Base-by-base conservation (phyloP, 1,284 basidiomycete species). In the Papiliotrema fonsecae region DNA sequence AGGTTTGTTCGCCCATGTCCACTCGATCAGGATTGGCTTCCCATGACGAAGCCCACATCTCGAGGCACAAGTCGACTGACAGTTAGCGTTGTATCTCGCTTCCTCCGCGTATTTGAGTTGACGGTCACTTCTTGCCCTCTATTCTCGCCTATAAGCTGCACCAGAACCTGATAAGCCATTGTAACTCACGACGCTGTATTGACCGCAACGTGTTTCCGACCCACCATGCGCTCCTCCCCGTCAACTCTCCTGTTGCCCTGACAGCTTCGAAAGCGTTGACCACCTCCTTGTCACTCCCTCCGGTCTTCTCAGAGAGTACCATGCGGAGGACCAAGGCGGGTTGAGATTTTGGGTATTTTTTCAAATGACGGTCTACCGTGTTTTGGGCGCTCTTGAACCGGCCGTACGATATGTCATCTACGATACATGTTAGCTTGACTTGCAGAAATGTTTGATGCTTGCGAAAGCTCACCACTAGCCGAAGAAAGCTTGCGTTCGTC, bases 291-390 rank as follows among this genome's bases (percentile, higher is more conserved):
- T 50, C 45, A 7, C 45, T 27, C 2, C n/a, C 36, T 1, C 55
- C 52, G 5, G 39, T 51, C 46, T 55, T 51, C 27, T 61, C 51
- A 4, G 54, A 31, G n/a, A 71, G 55, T 19, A 59, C 58, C 54
- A 67, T 60, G n/a, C 62, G 61, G 6, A 68, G 48, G 21, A 64
- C 60, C 6, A 70, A 49, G 1, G 60, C 68, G n/a, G 67, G 64
- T 50, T 70, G 68, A n/a, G 65, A 68, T 46, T 59, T 60, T 11
- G 68, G 63, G 22, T 60, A 53, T 53, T 69, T 70, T 51, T 68
- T 67, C 10, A 69, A 55, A 49, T 57, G 60, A 31, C 59, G 51
- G 36, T 55, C 54, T 4, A 66, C 38, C 0, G 62, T 48, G 5
- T 58, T 50, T 28, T 56, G 42, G 11, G 65, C 69, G 1, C 47